Evolutionary conservation across 108 stramenopile species (phyloP).

Genomic region (Parietichytrium sp.): DNA sequence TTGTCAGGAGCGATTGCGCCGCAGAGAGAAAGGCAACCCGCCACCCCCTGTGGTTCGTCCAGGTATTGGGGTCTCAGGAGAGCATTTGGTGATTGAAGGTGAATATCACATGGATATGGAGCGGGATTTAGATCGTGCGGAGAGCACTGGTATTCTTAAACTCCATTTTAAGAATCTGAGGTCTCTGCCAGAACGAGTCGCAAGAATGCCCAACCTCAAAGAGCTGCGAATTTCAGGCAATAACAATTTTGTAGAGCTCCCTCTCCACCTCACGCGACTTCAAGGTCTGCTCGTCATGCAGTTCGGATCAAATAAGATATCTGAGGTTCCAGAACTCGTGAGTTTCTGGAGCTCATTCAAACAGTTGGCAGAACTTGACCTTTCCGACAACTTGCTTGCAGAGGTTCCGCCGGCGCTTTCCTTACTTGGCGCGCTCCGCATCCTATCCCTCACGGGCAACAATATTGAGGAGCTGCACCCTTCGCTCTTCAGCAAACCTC

Average conservation of each 20-base stretch:
- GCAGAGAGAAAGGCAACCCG: not conserved
- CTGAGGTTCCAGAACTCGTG: not conserved
- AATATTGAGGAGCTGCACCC: not conserved
- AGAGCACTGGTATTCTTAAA: conserved; percentile 22
- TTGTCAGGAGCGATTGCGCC: not conserved
- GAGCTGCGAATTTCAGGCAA: conserved; percentile 22
- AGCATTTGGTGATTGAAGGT: not conserved
- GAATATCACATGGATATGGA: not conserved
- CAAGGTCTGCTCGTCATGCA: not conserved
- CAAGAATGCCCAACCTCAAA: not conserved
- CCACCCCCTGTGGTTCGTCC: not conserved
- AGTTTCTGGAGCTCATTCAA: not conserved
- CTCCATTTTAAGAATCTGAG: not conserved
- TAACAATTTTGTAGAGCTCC: not conserved
- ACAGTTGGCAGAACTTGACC: not conserved
- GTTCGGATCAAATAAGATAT: not conserved
- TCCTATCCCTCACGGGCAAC: not conserved
- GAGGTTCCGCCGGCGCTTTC: not conserved
- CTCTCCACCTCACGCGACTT: not conserved
- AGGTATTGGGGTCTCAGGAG: not conserved
- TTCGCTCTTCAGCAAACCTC: not conserved
- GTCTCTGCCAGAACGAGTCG: not conserved
- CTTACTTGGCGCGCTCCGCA: not conserved
- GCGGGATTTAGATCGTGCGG: not conserved
- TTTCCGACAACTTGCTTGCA: not conserved